Evolutionary conservation across 2,329 filamentous ascomycete genomes (phyloP).

Genomic region (Verticillium longisporum): DNA sequence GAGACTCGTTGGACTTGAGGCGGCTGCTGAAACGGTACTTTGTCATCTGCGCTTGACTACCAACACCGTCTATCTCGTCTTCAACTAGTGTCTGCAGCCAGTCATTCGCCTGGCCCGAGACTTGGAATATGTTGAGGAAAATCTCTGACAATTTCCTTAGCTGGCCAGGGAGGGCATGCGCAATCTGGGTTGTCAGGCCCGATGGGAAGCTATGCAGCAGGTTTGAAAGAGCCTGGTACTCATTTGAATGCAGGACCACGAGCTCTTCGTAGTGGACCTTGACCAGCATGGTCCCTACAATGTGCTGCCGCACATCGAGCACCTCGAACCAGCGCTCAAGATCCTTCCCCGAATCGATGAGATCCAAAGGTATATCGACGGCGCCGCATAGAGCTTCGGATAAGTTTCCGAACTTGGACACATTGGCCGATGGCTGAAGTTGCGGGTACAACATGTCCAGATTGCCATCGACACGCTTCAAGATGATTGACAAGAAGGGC

Average conservation of each 20-base stretch:
- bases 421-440: conserved; percentile 32
- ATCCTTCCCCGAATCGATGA: conserved; percentile 69
- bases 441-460: conserved; percentile 38
- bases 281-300: conserved; percentile 77
- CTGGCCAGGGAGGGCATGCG: conserved; percentile 71
- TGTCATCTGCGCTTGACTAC: conserved; percentile 72
- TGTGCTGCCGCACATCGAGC: conserved; percentile 66
- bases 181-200: conserved; percentile 78
- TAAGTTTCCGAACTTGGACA: conserved; percentile 33
- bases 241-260: conserved; percentile 76
- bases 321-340: conserved; percentile 86
- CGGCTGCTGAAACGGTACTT: conserved; percentile 66
- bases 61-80: conserved; percentile 91
- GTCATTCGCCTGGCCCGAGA: conserved; percentile 73
- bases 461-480: conserved; percentile 58
- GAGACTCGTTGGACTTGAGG: conserved; percentile 64
- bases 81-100: conserved; percentile 93
- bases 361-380: conserved; percentile 76
- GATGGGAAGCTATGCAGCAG: conserved; percentile 79
- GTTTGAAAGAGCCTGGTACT: conserved; percentile 78
- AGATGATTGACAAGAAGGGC: conserved; percentile 61
- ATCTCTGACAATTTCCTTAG: conserved; percentile 78
- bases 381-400: conserved; percentile 56
- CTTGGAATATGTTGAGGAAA: conserved; percentile 91
- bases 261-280: conserved; percentile 81